Evolutionary conservation across 352 stramenopile genomes (phyloP), one percentile per base, ranked within the genome.

Genomic region (Phytopythium helicoides): DNA sequence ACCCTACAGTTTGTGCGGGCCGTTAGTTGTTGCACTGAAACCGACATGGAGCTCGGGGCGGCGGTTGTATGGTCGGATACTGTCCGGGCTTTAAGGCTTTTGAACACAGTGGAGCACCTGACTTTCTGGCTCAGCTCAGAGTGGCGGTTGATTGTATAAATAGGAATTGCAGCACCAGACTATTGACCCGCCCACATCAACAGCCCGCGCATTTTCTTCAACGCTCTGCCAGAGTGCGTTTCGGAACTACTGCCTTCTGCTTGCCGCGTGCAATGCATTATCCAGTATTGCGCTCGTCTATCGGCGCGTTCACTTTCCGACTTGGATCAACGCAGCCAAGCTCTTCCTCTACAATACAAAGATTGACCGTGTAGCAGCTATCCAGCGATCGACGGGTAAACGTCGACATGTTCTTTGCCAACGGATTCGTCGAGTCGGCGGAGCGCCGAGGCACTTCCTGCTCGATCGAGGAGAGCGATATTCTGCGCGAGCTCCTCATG

Each of bases 401-500:
- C 28, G 9, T 26, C 31, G 47, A 14, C 15, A 88, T 92, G 76
- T 92, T 92, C 53, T 91, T 88, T 52, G 71, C 77, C 19, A 85
- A 72, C 54, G 72, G 73, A 38, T 91, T 76, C 60, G 60, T 84
- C 58, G 80, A 91, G 59, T 33, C 28, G 28, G 68, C 75, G 52
- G 76, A 87, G 44, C 75, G 81, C 11, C 73, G 77, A 9, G 51
- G 62, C n/a, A 57, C 71, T 15, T 52, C 62, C 19, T 75, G 64
- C 47, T 69, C 60, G 6, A 71, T 54, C 18, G 80, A 92, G 57
- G 81, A 92, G 41, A 82, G 67, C 37, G 81, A 92, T 58, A 89
- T 92, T 35, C 54, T 92, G 50, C 76, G 79, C 21, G 81, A 92
- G 58, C 60, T 92, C 12, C 62, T 92, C 10, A 70, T 89, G 18